A percentile compares a stretch with the other conserved stretches of the same genome.
Evolutionary conservation across 345 rosid genomes (phyloP).

Genomic region (Salix brachista): DNA sequence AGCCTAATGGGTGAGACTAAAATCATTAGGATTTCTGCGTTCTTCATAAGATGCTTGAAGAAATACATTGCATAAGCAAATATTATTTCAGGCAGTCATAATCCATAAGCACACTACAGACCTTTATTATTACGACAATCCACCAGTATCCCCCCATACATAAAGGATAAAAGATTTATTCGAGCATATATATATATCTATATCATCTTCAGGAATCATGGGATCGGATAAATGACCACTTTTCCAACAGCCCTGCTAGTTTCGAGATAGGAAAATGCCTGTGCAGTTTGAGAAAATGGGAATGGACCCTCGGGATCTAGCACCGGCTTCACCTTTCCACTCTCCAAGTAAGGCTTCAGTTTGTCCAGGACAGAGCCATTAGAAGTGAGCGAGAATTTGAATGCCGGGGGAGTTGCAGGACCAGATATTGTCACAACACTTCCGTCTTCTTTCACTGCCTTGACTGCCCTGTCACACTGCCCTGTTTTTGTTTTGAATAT

Average conservation of each 20-base stretch:
- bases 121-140: too few species aligned
- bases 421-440: constrained; percentile 12
- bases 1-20: too few species aligned
- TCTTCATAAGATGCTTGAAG: too few species aligned
- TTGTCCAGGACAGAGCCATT: constrained; percentile 11
- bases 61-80: too few species aligned
- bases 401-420: constrained; percentile 8
- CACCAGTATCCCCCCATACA: too few species aligned
- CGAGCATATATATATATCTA: too few species aligned
- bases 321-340: constrained; percentile 17
- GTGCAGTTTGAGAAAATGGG: constrained; percentile 11
- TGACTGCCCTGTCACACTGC: constrained; percentile 5
- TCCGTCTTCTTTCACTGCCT: constrained; percentile 23
- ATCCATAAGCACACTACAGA: too few species aligned
- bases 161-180: too few species aligned
- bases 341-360: constrained; percentile 18
- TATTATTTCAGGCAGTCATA: too few species aligned
- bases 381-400: neutral
- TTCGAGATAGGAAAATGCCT: constrained; percentile 17
- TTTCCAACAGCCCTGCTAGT: constrained; percentile 20
- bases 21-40: too few species aligned
- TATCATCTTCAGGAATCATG: neutral
- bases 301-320: constrained; percentile 11
- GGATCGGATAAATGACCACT: constrained; percentile 15
- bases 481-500: neutral